These are phyloP conservation scores for Lactarius quietus DNA, from an alignment of 768 basidiomycete genomes.

Conservation along the genomic window DNA sequence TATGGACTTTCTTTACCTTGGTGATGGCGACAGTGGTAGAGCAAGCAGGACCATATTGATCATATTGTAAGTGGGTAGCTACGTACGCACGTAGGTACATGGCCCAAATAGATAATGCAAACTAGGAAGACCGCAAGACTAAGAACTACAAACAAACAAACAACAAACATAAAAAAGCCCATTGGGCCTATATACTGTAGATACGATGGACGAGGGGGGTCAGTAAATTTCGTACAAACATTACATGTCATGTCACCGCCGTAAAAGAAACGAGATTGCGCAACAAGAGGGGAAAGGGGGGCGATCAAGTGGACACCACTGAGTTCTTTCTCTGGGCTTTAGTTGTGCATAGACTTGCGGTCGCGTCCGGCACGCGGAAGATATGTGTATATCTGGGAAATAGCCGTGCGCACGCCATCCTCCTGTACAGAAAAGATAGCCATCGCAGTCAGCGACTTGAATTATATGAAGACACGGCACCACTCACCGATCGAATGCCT, in stretches of 20 bases:
- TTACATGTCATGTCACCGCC: background rate
- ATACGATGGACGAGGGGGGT: background rate
- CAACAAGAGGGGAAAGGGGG: background rate
- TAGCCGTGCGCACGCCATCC: constrained; percentile 56
- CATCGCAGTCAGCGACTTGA: constrained; percentile 1
- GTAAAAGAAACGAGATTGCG: background rate
- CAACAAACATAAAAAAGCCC: background rate
- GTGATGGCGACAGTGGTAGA: background rate
- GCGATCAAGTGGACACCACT: background rate
- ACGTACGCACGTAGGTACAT: background rate
- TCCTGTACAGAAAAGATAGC: constrained; percentile 38
- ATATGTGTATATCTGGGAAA: constrained; percentile 53
- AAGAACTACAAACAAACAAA: background rate
- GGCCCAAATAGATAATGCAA: background rate
- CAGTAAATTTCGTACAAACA: background rate
- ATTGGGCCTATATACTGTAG: background rate
- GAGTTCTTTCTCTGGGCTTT: background rate
- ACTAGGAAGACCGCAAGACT: background rate
- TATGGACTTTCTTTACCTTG: no score
- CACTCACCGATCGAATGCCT: constrained; percentile 40
- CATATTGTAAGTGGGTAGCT: background rate
- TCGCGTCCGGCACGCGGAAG: constrained; percentile 38
- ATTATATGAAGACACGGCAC: background rate
- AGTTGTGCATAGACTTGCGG: constrained; percentile 22
- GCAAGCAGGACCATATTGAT: background rate